Conservation (phyloP, 208 protist genomes). For the Wallacemonas sp. region DNA sequence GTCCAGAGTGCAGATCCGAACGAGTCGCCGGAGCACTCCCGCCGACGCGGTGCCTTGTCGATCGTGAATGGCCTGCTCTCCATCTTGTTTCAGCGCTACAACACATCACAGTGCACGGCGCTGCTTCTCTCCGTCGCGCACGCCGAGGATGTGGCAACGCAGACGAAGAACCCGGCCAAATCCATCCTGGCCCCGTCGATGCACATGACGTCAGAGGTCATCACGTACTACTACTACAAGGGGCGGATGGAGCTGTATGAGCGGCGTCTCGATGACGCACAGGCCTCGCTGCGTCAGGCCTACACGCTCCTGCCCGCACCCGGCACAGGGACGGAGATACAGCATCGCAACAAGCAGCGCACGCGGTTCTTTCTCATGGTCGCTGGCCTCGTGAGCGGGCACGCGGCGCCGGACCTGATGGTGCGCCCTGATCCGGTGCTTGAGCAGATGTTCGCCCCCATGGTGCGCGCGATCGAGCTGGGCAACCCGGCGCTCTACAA, state of each 20-base stretch:
- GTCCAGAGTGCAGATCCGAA: slow-evolving; percentile 66
- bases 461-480: slow-evolving; percentile 46
- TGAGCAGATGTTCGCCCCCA: slow-evolving; percentile 42
- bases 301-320: slow-evolving; percentile 73
- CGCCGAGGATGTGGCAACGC: slow-evolving; percentile 44
- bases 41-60: slow-evolving; percentile 73
- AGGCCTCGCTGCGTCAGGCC: slow-evolving; percentile 44
- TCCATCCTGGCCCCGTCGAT: slow-evolving; percentile 69
- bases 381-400: slow-evolving; percentile 54
- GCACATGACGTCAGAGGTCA: slow-evolving; percentile 84
- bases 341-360: slow-evolving; percentile 78
- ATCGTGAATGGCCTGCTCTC: slow-evolving; percentile 81
- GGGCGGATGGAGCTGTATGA: slow-evolving; percentile 78
- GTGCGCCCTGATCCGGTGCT: slow-evolving; percentile 43
- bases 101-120: slow-evolving; percentile 78
- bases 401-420: slow-evolving; percentile 46
- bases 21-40: slow-evolving; percentile 69
- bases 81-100: slow-evolving; percentile 78
- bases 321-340: slow-evolving; percentile 42
- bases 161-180: slow-evolving; percentile 36
- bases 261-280: slow-evolving; percentile 49
- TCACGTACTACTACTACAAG: slow-evolving; percentile 81
- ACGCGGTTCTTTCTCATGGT: slow-evolving; percentile 79
- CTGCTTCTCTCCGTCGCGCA: slow-evolving; percentile 66
- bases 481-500: slow-evolving; percentile 56